Conservation (phyloP, 805 yeast genomes). For the Sugiyamaella marilandica region DNA sequence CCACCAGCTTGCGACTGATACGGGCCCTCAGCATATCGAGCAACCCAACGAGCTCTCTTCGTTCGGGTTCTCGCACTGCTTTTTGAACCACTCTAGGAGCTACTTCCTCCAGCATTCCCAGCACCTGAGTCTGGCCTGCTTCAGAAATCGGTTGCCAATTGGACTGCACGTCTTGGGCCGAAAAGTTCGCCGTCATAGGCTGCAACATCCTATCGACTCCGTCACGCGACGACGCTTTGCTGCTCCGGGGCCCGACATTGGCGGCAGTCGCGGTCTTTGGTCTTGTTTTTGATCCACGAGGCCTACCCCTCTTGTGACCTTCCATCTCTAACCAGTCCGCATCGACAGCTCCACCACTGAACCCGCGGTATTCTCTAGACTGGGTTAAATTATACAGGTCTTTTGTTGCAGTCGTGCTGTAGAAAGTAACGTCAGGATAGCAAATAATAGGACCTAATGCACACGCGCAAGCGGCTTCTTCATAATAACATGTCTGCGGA, state of each 20-base stretch:
- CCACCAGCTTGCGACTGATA: slow-evolving; percentile 1
- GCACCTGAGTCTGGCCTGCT: slow-evolving; percentile 9
- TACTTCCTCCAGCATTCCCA: slow-evolving; percentile 5
- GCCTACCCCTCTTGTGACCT: too few species aligned
- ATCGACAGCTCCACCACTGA: neutral
- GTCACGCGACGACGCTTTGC: too few species aligned
- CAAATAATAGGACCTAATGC: too few species aligned
- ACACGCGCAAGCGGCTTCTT: neutral
- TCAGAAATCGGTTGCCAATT: slow-evolving; percentile 13
- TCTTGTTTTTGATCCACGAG: too few species aligned
- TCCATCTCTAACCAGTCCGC: neutral
- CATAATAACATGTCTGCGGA: slow-evolving; percentile 4
- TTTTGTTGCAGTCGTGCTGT: too few species aligned
- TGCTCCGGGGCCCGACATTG: neutral
- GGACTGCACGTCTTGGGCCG: slow-evolving; percentile 1
- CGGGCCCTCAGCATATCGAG: slow-evolving; percentile 3
- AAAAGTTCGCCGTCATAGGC: neutral
- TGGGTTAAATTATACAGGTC: too few species aligned
- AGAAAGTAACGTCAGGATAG: too few species aligned
- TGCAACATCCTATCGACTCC: neutral
- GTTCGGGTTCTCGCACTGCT: slow-evolving; percentile 5
- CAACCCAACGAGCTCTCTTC: slow-evolving; percentile 8
- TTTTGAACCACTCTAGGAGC: slow-evolving; percentile 5
- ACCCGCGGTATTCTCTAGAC: neutral
- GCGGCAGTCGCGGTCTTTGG: slow-evolving; percentile 2